Evolutionary conservation across 345 rosid species (phyloP), one percentile per base, ranked within the genome.

Genomic region (Pistacia atlantica): DNA sequence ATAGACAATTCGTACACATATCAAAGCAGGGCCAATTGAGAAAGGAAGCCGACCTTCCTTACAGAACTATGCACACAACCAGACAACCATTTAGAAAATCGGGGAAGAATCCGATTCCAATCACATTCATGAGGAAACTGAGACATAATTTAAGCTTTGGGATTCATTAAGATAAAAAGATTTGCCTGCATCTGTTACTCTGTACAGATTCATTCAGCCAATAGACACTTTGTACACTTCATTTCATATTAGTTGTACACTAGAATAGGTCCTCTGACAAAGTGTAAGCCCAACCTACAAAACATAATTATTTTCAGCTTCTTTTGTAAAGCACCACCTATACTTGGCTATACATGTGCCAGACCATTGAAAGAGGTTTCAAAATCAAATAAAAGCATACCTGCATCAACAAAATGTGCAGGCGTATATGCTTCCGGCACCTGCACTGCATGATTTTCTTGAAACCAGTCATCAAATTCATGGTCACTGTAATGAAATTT

Each of bases 331-430:
- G 60, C 74, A 73, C 55, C 46, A 16, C 62, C 35, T 46, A 37
- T 75, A 48, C 45, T 31, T 61, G 42, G 59, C 78, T 82, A 85
- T 11, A 69, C 81, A 20, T 56, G 82, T 4, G 82, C 76, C 71
- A 77, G 49, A 61, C 74, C 76, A 73, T 80, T 75, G 88, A 80
- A 83, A 70, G 87, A 76, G 65, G 72, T 75, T 51, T 83, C 92
- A 71, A 83, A 81, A 79, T 90, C 85, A 2, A 83, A 83, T 0
- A 59, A 83, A 8, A 66, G 65, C 80, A 81, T 71, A 79, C 83
- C 88, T 55, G 78, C 58, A 64, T 89, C 93, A 64, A 80, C 93
- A 64, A 80, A 49, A 2, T 71, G 31, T 46, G 76, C n/a, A 59
- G 74, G 35, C 12, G 20, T 35, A 69, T 72, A 22, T 52, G 68